A percentile compares a stretch with the other conserved stretches of the same genome.
These are phyloP conservation scores for Dendrostoma leiphaemia DNA, from an alignment of 2,329 filamentous ascomycete species.

Conservation along the genomic window DNA sequence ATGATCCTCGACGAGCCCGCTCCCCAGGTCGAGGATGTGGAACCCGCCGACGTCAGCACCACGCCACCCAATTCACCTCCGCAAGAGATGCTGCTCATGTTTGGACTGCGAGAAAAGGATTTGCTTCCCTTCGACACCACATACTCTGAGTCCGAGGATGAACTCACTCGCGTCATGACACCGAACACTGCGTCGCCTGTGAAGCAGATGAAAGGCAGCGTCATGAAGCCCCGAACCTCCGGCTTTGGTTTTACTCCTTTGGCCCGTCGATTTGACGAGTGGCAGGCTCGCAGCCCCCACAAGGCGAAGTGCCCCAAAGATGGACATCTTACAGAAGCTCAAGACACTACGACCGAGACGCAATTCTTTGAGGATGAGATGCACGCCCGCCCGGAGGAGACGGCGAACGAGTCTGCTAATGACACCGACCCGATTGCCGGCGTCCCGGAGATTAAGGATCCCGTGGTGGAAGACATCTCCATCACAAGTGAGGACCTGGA, in stretches of 20 bases:
- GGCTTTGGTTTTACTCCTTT: slow-evolving; percentile 60
- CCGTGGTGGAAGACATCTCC: slow-evolving; percentile 44
- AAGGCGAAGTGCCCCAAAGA: slow-evolving; percentile 26
- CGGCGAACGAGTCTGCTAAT: slow-evolving; percentile 35
- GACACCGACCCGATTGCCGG: slow-evolving; percentile 19
- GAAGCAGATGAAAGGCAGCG: slow-evolving; percentile 24
- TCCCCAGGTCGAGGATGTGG: slow-evolving; percentile 21
- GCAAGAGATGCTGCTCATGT: slow-evolving; percentile 29
- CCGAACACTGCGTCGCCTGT: slow-evolving; percentile 14
- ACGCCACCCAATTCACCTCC: slow-evolving; percentile 30
- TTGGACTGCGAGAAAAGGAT: slow-evolving; percentile 47
- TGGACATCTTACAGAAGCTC: slow-evolving; percentile 10
- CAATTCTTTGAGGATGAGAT: slow-evolving; percentile 64
- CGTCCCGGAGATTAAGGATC: slow-evolving; percentile 25
- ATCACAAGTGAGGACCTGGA: slow-evolving; percentile 56
- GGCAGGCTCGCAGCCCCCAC: slow-evolving; percentile 59
- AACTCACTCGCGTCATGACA: slow-evolving; percentile 29
- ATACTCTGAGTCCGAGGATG: slow-evolving; percentile 57
- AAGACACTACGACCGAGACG: slow-evolving; percentile 21
- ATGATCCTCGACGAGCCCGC: slow-evolving; percentile 30
- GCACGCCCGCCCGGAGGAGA: slow-evolving; percentile 36
- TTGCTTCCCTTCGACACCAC: slow-evolving; percentile 39
- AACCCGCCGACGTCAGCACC: slow-evolving; percentile 20
- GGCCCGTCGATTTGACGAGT: slow-evolving; percentile 43
- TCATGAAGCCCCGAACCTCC: slow-evolving; percentile 24